Conservation (phyloP, 768 basidiomycete genomes). For the Amanita molliuscula region DNA sequence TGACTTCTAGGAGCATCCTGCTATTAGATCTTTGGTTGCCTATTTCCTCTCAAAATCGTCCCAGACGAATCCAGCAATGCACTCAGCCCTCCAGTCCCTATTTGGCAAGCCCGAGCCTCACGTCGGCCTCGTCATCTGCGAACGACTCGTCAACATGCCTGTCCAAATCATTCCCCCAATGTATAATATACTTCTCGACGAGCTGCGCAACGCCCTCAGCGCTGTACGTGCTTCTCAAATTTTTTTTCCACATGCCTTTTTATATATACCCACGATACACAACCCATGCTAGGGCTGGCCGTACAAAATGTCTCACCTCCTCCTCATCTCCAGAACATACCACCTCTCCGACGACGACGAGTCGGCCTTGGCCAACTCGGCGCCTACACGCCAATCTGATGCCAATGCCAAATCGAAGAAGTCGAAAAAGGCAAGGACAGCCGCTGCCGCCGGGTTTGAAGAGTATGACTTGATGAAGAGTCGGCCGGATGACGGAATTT, state of each 20-base stretch:
- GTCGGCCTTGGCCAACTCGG: slow-evolving; percentile 34
- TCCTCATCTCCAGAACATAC: slow-evolving; percentile 76
- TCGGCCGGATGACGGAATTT: slow-evolving; percentile 39
- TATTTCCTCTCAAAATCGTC: slow-evolving; percentile 62
- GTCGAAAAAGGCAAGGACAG: slow-evolving; percentile 19
- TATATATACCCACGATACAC: not conserved
- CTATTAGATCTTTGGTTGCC: slow-evolving; percentile 55
- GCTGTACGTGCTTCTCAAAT: slow-evolving; percentile 34
- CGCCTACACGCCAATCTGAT: slow-evolving; percentile 15
- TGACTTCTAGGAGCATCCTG: slow-evolving; percentile 47
- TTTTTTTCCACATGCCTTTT: not conserved
- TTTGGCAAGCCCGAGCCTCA: slow-evolving; percentile 42
- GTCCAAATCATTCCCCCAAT: slow-evolving; percentile 87
- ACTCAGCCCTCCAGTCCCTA: slow-evolving; percentile 41
- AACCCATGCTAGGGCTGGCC: slow-evolving; percentile 37
- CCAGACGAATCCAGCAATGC: slow-evolving; percentile 36
- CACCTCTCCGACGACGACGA: slow-evolving; percentile 65
- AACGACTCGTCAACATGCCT: slow-evolving; percentile 92
- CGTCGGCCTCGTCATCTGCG: slow-evolving; percentile 79
- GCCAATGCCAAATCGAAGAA: slow-evolving; percentile 25
- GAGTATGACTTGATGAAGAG: slow-evolving; percentile 9
- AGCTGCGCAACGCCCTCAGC: slow-evolving; percentile 62
- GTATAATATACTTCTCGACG: slow-evolving; percentile 81
- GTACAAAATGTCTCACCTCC: slow-evolving; percentile 61
- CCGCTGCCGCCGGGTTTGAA: slow-evolving; percentile 13